Evolutionary conservation across 2,329 filamentous ascomycete species (phyloP), one percentile per base, ranked within the genome.

Genomic region (Fonsecaea multimorphosa): DNA sequence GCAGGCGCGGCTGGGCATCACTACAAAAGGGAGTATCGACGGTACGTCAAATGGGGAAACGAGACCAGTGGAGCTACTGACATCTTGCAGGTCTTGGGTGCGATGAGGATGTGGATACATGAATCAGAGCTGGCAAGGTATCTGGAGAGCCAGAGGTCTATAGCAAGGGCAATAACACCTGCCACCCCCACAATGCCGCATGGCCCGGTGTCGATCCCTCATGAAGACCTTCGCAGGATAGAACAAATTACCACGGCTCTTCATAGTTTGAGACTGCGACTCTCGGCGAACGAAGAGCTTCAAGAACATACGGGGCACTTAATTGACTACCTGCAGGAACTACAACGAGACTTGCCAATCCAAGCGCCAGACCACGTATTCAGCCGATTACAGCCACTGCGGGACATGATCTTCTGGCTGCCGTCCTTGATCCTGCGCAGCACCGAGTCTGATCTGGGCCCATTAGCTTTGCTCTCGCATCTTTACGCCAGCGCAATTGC

Each of bases 341-440:
- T 91, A 64, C 87, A 88, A 74, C 88, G 90, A 76, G 87, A 91
- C 70, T 87, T 88, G 74, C 87, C 89, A 3, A 84, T 85, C 12
- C 84, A 90, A 69, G 87, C 88, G 27, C 87, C 93, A 27, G 89
- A 92, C 69, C 89, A 96, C 75, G 92, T 96, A 74, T 98, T 97
- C 76, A 90, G 93, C 74, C 91, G 93, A 70, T 86, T 98, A 11
- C 93, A 96, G 70, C 89, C 92, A 9, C 85, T 99, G 65, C 87
- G 93, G 62, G 91, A 91, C 72, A 97, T 94, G 93, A 86, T 98
- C 16, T 97, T 98, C 79, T 98, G 94, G 93, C 87, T 97, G 62
- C 95, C 95, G 0, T 89, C 97, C 36, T 88, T 89, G 71, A 90
- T 93, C 72, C 84, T 97, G 29, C 90, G 94, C 75, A 87, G 89